Evolutionary conservation across 441 rosid species (phyloP).

Genomic region (Populus hybrid): DNA sequence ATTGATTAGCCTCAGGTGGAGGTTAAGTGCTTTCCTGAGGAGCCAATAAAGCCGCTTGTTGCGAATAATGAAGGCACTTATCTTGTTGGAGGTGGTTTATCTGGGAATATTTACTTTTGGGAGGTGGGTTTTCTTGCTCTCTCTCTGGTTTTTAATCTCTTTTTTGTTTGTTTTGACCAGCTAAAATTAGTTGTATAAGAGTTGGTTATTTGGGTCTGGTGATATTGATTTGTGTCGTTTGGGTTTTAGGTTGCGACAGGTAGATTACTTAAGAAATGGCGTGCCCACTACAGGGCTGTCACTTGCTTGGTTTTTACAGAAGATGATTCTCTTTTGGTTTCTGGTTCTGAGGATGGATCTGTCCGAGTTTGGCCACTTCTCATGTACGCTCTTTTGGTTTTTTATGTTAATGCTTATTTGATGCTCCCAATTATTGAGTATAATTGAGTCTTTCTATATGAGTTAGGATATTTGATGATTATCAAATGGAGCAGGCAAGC

Average conservation of each 20-base stretch:
- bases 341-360: slow-evolving; percentile 80
- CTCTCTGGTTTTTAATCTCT: not conserved
- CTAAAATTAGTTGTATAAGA: not conserved
- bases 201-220: not conserved
- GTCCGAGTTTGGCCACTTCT: slow-evolving; percentile 84
- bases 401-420: not conserved
- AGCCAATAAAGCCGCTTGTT: slow-evolving; percentile 58
- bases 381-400: slow-evolving; percentile 32
- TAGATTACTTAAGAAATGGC: slow-evolving; percentile 79
- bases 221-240: not conserved
- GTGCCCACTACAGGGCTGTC: slow-evolving; percentile 65
- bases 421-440: not conserved
- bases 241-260: slow-evolving; percentile 72
- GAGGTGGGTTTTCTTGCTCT: slow-evolving; percentile 43
- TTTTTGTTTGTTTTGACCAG: not conserved
- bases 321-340: slow-evolving; percentile 68
- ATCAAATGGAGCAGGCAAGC: slow-evolving; percentile 44
- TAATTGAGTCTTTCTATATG: slow-evolving; percentile 6
- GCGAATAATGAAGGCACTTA: slow-evolving; percentile 73
- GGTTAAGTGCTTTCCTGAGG: slow-evolving; percentile 75
- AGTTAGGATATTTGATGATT: slow-evolving; percentile 71
- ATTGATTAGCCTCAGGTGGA: slow-evolving; percentile 64
- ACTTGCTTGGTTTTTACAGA: slow-evolving; percentile 79
- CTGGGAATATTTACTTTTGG: slow-evolving; percentile 75
- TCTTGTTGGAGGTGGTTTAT: slow-evolving; percentile 70